Conservation (phyloP, 1,284 basidiomycete species). For the Tausonia pullulans region DNA sequence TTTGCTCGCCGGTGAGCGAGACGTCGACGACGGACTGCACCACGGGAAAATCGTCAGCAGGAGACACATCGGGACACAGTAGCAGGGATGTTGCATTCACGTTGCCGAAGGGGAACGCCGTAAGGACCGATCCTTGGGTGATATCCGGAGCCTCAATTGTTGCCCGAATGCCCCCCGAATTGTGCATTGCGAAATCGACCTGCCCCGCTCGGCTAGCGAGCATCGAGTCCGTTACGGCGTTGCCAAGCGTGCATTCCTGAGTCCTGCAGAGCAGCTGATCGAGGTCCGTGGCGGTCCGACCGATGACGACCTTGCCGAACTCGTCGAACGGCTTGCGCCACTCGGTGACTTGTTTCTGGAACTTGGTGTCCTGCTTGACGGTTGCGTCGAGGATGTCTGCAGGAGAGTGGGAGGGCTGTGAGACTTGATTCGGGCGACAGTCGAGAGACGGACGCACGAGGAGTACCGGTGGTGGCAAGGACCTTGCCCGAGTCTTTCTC, state of each 20-base stretch:
- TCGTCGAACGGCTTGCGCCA: conserved; percentile 36
- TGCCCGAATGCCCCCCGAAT: conserved; percentile 34
- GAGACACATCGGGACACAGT: background rate
- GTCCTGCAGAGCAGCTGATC: conserved; percentile 34
- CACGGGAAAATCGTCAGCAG: background rate
- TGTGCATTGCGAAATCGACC: conserved; percentile 24
- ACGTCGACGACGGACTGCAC: conserved; percentile 28
- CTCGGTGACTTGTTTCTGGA: conserved; percentile 33
- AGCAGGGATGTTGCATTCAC: background rate
- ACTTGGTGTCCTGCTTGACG: conserved; percentile 23
- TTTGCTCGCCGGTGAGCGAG: conserved; percentile 23
- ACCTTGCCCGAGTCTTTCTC: conserved; percentile 32
- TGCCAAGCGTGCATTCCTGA: conserved; percentile 37
- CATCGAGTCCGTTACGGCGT: conserved; percentile 37
- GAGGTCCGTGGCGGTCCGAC: conserved; percentile 29
- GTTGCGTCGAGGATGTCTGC: background rate
- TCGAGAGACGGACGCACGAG: conserved; percentile 10
- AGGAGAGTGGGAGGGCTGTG: background rate
- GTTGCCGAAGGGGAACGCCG: conserved; percentile 37
- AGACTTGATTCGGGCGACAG: background rate
- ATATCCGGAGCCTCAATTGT: conserved; percentile 35
- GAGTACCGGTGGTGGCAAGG: conserved; percentile 33
- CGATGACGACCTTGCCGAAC: conserved; percentile 28
- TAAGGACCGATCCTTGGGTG: conserved; percentile 28
- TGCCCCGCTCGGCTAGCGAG: conserved; percentile 24